Base-by-base conservation (phyloP, 2,329 filamentous ascomycete species). In the Beauveria caledonica region DNA sequence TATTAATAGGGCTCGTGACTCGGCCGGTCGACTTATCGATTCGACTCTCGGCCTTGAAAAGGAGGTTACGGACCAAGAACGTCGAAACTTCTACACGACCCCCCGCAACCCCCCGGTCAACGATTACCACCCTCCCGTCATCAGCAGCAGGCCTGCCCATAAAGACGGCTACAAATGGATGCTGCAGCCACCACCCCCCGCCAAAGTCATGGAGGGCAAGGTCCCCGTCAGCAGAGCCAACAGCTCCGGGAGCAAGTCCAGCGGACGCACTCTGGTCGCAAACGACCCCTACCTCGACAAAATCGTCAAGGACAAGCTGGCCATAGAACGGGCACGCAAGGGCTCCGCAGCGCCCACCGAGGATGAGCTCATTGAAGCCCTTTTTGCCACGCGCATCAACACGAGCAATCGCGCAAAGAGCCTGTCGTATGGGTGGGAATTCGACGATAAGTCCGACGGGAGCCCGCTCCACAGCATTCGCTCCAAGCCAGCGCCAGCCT, bases 161-260 rank as follows among this genome's bases (percentile, higher is more conserved):
- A 85, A 78, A 68, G 85, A 86, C 59, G 90, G 89, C 62, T 87
- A 89, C 59, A 82, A 81, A 68, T 97, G 92, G 92, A 96, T 97
- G 92, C 78, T 96, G 56, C 90, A 96, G 69, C 92, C 92, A 2
- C 91, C 92, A 1, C 92, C 92, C n/a, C 84, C 87, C 39, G 91
- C 92, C 60, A 92, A 88, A 71, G 80, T 96, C 62, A 97, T 97
- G 92, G 89, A 88, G 64, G 92, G 92, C 65, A 94, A 92, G 71
- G 84, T 89, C 40, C 84, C 85, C 33, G 86, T 88, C 21, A 84
- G 80, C 67, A 77, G 86, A 58, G 87, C 83, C 64, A 77, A 78
- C 40, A 89, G 85, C 68, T 77, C 80, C 40, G 78, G 74, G 45
- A 84, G 80, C 67, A 77, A 77, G 51, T 73, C 77, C 23, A 83